Evolutionary conservation across 2,329 filamentous ascomycete species (phyloP), one percentile per base, ranked within the genome.

Genomic region (Stagonosporopsis vannaccii): DNA sequence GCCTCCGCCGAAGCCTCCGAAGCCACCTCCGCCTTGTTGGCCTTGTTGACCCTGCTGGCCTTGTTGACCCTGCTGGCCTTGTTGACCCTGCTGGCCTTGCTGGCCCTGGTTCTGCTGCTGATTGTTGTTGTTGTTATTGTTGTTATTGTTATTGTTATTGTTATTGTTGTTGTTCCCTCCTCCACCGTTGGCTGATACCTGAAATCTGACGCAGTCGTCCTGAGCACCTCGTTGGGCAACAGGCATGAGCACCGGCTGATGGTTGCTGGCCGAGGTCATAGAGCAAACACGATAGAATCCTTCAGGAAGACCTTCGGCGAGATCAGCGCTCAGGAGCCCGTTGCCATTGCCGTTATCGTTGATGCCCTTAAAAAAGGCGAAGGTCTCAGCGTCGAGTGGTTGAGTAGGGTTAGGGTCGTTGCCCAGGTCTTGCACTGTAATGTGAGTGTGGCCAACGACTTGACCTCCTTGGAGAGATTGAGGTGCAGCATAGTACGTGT

Each of bases 291-390:
- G 77, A 69, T 84, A 84, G 57, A 69, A 65, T 4, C 82, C 83
- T 26, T 71, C 71, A 9, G 80, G 77, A 20, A 85, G 75, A 22
- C 83, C 82, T 2, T 73, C 79, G 0, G 70, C 66, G 7, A 85
- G 80, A 23, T 70, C 63, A 22, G 81, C 79, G 48, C 70, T 67
- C 33, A 85, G 75, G n/a, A 73, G 63, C 6, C 81, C 82, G 6
- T 79, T 68, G 9, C 78, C 77, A 56, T 84, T 75, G 33, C 80
- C 82, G 20, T 67, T 74, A 58, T 84, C 80, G 62, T 85, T 83
- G 66, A 86, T 79, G 54, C 84, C 84, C 75, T 84, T 85, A 79
- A 86, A 86, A 73, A 84, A 85, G 22, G 75, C 80, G 67, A 85
- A 85, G 19, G 75, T 74, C 9, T 78, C 64, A 42, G 80, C 62